phyloP scores from a whole-genome alignment of 257 asterid species.

The Apocynum venetum region DNA sequence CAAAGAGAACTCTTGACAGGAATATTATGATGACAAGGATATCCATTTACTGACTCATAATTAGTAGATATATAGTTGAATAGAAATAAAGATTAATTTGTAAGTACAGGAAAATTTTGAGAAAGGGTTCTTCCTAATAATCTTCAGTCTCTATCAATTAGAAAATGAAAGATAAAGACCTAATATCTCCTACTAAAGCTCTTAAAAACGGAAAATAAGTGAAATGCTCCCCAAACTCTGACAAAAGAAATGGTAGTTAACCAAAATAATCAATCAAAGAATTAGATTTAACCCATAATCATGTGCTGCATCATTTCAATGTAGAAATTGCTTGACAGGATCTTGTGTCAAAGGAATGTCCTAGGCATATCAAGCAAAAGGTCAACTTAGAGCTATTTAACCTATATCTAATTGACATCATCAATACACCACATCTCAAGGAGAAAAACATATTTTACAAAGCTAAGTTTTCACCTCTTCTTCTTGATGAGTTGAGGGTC shows the following conservation, averaged over 20 bases:
- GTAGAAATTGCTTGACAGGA: background rate
- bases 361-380: background rate
- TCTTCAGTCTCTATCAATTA: background rate
- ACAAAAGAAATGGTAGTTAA: background rate
- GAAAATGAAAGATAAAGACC: background rate
- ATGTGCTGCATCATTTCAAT: background rate
- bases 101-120: background rate
- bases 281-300: background rate
- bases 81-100: background rate
- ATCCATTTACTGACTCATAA: background rate
- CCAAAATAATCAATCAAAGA: background rate
- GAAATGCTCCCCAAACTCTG: background rate
- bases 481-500: slow-evolving; percentile 55
- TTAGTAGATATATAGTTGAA: background rate
- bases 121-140: background rate
- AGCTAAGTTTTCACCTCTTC: slow-evolving; percentile 48
- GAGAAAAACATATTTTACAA: background rate
- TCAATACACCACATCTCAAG: background rate
- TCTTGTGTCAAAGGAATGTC: background rate
- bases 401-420: background rate
- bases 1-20: background rate
- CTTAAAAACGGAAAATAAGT: background rate
- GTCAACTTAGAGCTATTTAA: background rate
- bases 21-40: background rate
- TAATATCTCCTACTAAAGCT: background rate